Conservation (phyloP, 768 basidiomycete species). For the Fomitopsis serialis region DNA sequence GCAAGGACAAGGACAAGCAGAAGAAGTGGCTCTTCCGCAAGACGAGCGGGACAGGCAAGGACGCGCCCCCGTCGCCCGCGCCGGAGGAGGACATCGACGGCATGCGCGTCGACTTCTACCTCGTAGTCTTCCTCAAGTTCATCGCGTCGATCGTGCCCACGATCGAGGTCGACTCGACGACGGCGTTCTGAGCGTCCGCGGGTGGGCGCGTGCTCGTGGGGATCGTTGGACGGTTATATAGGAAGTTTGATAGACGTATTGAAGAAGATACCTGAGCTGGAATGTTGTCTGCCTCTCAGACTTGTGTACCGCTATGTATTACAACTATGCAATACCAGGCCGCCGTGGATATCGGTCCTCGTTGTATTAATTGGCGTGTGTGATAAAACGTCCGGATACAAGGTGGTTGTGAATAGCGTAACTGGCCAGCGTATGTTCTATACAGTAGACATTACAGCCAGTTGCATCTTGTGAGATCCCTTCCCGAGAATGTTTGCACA, state of each 20-base stretch:
- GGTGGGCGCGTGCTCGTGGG: background rate
- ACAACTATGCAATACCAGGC: background rate
- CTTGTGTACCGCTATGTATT: background rate
- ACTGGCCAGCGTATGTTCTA: too few relatives aligned
- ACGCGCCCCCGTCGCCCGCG: conserved; percentile 28
- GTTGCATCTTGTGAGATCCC: too few relatives aligned
- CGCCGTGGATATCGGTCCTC: background rate
- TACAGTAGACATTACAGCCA: too few relatives aligned
- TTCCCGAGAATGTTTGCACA: too few relatives aligned
- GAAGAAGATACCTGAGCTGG: background rate
- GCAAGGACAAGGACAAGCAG: conserved; percentile 44
- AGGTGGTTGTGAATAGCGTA: too few relatives aligned
- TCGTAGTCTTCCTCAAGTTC: conserved; percentile 98
- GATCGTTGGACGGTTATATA: background rate
- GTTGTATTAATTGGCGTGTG: too few relatives aligned
- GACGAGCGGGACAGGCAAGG: conserved; percentile 52
- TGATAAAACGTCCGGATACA: too few relatives aligned
- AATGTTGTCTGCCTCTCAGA: background rate
- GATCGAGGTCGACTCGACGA: conserved; percentile 94
- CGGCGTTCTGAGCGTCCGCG: conserved; percentile 30
- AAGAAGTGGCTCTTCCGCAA: conserved; percentile 85
- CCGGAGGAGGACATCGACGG: conserved; percentile 79
- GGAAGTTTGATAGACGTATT: background rate
- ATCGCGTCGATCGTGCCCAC: conserved; percentile 98
- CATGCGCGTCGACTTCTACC: conserved; percentile 96